These are phyloP conservation scores for Lentinula boryana DNA, from an alignment of 768 basidiomycete genomes.

Conservation along the genomic window DNA sequence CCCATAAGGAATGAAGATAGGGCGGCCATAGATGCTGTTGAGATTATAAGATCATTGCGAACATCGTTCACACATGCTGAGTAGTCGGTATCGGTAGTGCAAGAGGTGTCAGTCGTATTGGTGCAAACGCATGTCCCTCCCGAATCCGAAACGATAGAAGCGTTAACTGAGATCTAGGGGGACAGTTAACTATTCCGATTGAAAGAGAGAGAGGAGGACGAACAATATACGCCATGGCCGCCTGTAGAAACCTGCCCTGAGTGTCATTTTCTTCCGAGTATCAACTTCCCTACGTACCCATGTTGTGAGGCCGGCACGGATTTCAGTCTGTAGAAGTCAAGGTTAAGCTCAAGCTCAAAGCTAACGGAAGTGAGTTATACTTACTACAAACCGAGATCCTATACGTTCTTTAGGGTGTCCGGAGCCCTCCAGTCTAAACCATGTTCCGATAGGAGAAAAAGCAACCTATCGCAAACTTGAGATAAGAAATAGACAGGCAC, in stretches of 20 bases:
- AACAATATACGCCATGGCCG: constrained; percentile 83
- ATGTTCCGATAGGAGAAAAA: constrained; percentile 45
- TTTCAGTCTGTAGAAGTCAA: constrained; percentile 48
- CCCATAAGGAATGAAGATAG: constrained; percentile 82
- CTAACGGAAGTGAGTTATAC: constrained; percentile 6
- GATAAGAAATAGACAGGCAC: not conserved
- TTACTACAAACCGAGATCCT: constrained; percentile 57
- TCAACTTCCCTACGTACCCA: constrained; percentile 45
- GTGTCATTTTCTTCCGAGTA: not conserved
- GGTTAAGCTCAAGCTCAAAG: not conserved
- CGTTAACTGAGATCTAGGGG: constrained; percentile 76
- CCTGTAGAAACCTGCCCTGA: constrained; percentile 26
- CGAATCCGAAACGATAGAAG: constrained; percentile 66
- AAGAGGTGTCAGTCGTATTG: constrained; percentile 44
- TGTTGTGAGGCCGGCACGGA: constrained; percentile 76
- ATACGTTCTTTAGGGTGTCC: constrained; percentile 56
- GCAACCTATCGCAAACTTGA: constrained; percentile 31
- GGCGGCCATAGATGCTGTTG: constrained; percentile 73
- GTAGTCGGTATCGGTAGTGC: constrained; percentile 48
- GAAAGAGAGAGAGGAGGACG: constrained; percentile 15
- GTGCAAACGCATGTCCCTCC: constrained; percentile 78
- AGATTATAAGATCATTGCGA: constrained; percentile 73
- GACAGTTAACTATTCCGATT: not conserved
- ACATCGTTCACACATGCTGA: constrained; percentile 53
- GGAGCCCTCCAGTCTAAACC: constrained; percentile 71